These are phyloP conservation scores for Volutella citrinella DNA, from an alignment of 2,329 filamentous ascomycete genomes.

Conservation along the genomic window DNA sequence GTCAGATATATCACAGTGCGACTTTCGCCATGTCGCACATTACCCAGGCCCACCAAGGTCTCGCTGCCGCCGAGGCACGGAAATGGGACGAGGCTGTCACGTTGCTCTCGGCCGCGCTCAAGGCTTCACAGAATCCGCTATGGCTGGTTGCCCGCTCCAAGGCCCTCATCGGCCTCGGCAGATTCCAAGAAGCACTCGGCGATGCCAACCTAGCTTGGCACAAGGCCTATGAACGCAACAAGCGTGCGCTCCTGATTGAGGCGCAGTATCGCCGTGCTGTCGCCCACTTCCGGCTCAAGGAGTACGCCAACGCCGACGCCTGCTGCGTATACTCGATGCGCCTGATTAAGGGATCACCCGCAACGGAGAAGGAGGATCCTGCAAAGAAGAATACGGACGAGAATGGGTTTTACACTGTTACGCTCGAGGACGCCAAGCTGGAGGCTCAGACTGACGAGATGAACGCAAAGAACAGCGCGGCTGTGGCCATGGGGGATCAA, in stretches of 20 bases:
- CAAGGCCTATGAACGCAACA: slow-evolving; percentile 63
- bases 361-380: slow-evolving; percentile 31
- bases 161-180: slow-evolving; percentile 65
- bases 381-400: slow-evolving; percentile 34
- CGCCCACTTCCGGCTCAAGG: slow-evolving; percentile 65
- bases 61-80: slow-evolving; percentile 59
- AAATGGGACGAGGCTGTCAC: slow-evolving; percentile 67
- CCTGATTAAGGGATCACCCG: slow-evolving; percentile 30
- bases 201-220: slow-evolving; percentile 68
- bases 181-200: slow-evolving; percentile 61
- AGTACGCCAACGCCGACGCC: slow-evolving; percentile 72
- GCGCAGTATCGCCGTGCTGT: slow-evolving; percentile 79
- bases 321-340: slow-evolving; percentile 60
- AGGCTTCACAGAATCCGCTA: slow-evolving; percentile 62
- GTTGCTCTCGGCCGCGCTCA: slow-evolving; percentile 65
- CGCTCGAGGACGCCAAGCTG: slow-evolving; percentile 25
- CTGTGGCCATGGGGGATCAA: slow-evolving; percentile 4
- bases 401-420: slow-evolving; percentile 47
- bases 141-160: slow-evolving; percentile 84
- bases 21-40: slow-evolving; percentile 53
- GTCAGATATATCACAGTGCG: no score
- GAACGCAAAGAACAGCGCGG: slow-evolving; percentile 18
- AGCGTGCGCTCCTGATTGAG: slow-evolving; percentile 72
- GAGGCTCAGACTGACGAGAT: slow-evolving; percentile 30
- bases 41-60: slow-evolving; percentile 55